Evolutionary conservation across 2,329 filamentous ascomycete genomes (phyloP).

Genomic region (Fusarium sp.): DNA sequence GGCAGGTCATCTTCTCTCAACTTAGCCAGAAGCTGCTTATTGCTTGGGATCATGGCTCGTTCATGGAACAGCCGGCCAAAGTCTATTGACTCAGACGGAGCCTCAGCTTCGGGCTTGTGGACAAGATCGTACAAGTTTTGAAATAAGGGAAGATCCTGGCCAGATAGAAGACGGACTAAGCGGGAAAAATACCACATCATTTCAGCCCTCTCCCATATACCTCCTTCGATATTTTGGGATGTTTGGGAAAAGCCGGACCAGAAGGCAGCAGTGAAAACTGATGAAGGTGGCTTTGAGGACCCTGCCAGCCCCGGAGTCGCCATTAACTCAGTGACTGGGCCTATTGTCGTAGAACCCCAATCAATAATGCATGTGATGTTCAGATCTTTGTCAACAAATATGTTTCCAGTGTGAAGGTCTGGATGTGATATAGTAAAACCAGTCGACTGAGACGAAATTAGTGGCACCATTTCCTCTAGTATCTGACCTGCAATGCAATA

Average conservation of each 20-base stretch:
- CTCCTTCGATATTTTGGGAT: neutral
- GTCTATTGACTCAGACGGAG: neutral
- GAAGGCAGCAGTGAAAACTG: neutral
- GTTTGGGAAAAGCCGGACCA: conserved; percentile 9
- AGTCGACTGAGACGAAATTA: accelerated
- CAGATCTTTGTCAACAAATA: neutral
- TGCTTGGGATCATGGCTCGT: conserved; percentile 3
- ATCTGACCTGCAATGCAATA: neutral
- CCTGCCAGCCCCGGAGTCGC: neutral
- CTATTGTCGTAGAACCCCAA: neutral
- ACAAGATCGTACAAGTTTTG: conserved; percentile 24
- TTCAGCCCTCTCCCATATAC: conserved; percentile 10
- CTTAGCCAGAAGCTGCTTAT: conserved; percentile 17
- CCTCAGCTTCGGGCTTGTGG: neutral
- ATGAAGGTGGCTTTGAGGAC: neutral
- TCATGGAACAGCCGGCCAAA: conserved; percentile 20
- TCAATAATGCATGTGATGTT: neutral
- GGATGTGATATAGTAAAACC: neutral
- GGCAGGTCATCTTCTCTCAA: conserved; percentile 27
- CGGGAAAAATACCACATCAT: conserved; percentile 31
- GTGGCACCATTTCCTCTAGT: neutral
- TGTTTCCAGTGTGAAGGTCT: neutral
- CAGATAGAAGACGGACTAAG: conserved; percentile 31
- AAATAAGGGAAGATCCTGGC: conserved; percentile 31
- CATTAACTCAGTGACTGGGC: neutral